Evolutionary conservation across 2,329 filamentous ascomycete genomes (phyloP).

Genomic region (Verticillium tricorpus): DNA sequence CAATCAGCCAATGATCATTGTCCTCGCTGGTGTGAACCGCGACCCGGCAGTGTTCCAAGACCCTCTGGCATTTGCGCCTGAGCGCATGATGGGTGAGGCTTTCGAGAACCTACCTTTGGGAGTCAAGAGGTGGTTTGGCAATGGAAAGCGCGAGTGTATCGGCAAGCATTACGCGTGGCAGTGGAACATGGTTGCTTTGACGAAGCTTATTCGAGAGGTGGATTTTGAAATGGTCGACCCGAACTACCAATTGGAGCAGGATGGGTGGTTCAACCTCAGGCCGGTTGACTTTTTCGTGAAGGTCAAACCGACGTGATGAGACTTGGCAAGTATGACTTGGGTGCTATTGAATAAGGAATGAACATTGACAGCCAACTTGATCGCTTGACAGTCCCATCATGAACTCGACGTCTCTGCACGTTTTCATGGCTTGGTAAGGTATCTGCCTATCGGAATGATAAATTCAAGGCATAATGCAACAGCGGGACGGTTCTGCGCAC

Average conservation of each 20-base stretch:
- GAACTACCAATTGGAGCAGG: conserved; percentile 34
- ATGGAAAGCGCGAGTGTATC: conserved; percentile 47
- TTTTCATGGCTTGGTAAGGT: no score
- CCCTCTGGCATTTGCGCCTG: conserved; percentile 39
- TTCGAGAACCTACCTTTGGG: conserved; percentile 38
- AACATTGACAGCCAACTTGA: no score
- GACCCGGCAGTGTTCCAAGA: conserved; percentile 44
- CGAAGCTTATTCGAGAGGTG: conserved; percentile 37
- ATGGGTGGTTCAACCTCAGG: conserved; percentile 50
- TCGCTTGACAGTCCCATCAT: no score
- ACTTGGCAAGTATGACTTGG: background rate
- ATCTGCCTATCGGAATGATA: no score
- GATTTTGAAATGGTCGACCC: conserved; percentile 40
- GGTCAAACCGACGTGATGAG: conserved; percentile 27
- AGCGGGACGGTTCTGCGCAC: no score
- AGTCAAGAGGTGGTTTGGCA: conserved; percentile 47
- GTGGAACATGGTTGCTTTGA: conserved; percentile 36
- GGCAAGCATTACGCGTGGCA: conserved; percentile 46
- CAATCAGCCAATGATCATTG: conserved; percentile 44
- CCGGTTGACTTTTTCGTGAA: conserved; percentile 40
- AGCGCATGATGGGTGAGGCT: conserved; percentile 42
- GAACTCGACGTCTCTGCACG: no score
- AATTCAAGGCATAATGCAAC: no score
- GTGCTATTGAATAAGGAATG: no score
- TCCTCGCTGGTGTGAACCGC: conserved; percentile 45